Evolutionary conservation across 2,329 filamentous ascomycete species (phyloP), one percentile per base, ranked within the genome.

Genomic region (Talaromyces funiculosus): DNA sequence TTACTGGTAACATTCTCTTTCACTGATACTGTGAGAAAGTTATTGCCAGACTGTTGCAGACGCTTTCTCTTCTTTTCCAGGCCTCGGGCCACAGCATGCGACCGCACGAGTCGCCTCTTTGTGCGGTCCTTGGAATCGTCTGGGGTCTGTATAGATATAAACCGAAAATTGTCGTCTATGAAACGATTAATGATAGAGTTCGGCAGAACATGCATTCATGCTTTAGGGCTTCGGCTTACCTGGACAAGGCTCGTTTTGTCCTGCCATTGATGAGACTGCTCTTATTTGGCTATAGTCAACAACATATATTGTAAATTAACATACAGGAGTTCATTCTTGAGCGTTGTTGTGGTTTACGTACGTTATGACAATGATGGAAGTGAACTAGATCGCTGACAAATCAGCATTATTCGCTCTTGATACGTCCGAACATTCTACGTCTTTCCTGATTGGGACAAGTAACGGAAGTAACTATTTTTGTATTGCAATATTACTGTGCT

Each of bases 61-160:
- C 64, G 59, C 56, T 65, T 70, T 62, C 71, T 67, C 64, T 73
- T 72, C 18, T 63, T 65, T 37, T 66, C 59, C 3, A 73, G 66
- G 8, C 61, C 71, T 37, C 62, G 67, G 53, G 62, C 63, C 47
- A 73, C 66, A 53, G 69, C 71, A 67, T 73, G 69, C 2, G 71
- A 73, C 35, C 68, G 67, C 20, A 68, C 70, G 37, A 65, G 61
- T 26, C 68, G 70, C 53, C 61, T 69, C 22, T 60, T 57, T 18
- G 16, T 63, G 7, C 18, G 60, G 31, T 35, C 24, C 43, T 45
- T 61, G 7, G 24, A 14, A 18, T 70, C 64, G 62, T 64, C 57
- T 62, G 67, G 63, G 60, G 43, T 59, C 42, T 67, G 65, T 24
- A 66, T 51, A n/a, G 58, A 61, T 51, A 71, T 65, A 55, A 65